phyloP scores from a whole-genome alignment of 2,329 filamentous ascomycete species.

The Colletotrichum costaricense region DNA sequence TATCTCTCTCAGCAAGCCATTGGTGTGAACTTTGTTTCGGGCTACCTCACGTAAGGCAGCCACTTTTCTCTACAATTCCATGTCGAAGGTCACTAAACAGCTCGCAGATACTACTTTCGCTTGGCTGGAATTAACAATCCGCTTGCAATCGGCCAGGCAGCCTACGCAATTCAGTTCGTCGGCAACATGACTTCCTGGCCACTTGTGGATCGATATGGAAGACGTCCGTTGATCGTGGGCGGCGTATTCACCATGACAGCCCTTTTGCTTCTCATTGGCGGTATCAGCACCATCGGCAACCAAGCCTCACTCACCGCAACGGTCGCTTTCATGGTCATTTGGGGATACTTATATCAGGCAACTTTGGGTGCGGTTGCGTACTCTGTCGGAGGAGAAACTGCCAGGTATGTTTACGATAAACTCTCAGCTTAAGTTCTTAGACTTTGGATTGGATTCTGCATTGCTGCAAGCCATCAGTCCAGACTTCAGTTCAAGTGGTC shows the following conservation, averaged over 20 bases:
- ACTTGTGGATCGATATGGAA: conserved; percentile 44
- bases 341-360: conserved; percentile 44
- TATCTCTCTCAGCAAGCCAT: conserved; percentile 45
- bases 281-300: conserved; percentile 43
- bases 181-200: conserved; percentile 46
- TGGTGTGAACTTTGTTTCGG: conserved; percentile 44
- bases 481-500: background rate
- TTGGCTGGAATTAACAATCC: conserved; percentile 44
- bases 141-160: conserved; percentile 42
- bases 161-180: conserved; percentile 43
- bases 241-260: conserved; percentile 42
- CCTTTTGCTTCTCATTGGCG: conserved; percentile 44
- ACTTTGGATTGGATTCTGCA: background rate
- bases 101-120: conserved; percentile 40
- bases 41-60: conserved; percentile 47
- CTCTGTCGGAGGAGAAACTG: conserved; percentile 44
- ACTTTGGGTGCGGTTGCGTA: conserved; percentile 44
- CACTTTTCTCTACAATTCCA: background rate
- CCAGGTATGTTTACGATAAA: conserved; percentile 31
- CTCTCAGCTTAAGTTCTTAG: background rate
- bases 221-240: conserved; percentile 44
- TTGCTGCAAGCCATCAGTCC: background rate
- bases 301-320: conserved; percentile 38
- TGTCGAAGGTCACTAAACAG: background rate
- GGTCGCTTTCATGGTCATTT: conserved; percentile 44